Percentiles rank a stretch among this genome's conserved stretches.
These are phyloP conservation scores for Xylogone sp. DNA, from an alignment of 2,329 filamentous ascomycete genomes.

Conservation along the genomic window DNA sequence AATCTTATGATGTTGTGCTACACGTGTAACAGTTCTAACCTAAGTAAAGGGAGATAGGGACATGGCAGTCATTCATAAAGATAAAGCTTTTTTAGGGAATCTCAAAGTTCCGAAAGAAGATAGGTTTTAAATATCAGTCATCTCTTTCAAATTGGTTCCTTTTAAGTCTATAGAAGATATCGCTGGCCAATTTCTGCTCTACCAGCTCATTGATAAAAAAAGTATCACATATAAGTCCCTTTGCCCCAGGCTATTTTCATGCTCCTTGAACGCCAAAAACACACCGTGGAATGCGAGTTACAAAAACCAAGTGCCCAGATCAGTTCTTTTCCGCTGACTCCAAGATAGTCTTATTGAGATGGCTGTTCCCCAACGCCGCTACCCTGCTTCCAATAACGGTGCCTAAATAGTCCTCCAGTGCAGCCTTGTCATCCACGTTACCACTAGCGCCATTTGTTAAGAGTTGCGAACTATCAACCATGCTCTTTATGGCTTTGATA, in stretches of 20 bases:
- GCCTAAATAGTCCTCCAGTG: slow-evolving; percentile 26
- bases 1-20: too few species aligned
- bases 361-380: slow-evolving; percentile 17
- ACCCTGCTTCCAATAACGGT: slow-evolving; percentile 23
- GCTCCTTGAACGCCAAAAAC: not conserved
- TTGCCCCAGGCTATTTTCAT: not conserved
- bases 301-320: not conserved
- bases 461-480: slow-evolving; percentile 39
- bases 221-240: not conserved
- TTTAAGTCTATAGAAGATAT: too few species aligned
- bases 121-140: too few species aligned
- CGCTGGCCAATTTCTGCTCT: too few species aligned
- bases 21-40: too few species aligned
- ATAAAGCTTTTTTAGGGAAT: too few species aligned
- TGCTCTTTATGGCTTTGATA: slow-evolving; percentile 47
- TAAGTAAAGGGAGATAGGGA: too few species aligned
- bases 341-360: slow-evolving; percentile 25
- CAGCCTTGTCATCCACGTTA: slow-evolving; percentile 12
- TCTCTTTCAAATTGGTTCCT: too few species aligned
- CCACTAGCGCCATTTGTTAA: slow-evolving; percentile 17
- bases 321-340: slow-evolving; percentile 17
- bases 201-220: too few species aligned
- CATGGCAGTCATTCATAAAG: too few species aligned
- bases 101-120: too few species aligned
- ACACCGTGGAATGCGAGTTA: not conserved